phyloP scores from a whole-genome alignment of 2,329 filamentous ascomycete genomes.

The Alternaria solani region DNA sequence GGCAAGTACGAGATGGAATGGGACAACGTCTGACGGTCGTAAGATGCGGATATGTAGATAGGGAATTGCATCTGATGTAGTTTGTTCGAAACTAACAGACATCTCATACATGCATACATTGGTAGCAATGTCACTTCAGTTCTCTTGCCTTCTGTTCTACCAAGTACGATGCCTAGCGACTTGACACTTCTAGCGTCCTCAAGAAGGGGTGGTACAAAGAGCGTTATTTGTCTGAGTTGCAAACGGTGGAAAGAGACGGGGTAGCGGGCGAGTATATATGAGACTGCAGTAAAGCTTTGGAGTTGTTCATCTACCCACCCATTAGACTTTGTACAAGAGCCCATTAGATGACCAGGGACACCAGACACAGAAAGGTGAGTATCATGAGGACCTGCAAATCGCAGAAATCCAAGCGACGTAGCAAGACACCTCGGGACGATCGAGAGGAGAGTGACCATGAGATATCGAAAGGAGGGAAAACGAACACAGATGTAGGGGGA shows the following conservation, averaged over 20 bases:
- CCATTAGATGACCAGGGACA: no score
- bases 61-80: neutral
- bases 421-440: no score
- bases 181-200: neutral
- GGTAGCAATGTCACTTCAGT: neutral
- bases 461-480: no score
- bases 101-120: neutral
- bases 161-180: no score
- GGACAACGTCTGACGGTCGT: neutral
- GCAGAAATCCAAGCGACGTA: no score
- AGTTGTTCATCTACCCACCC: neutral
- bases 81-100: neutral
- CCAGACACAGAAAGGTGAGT: no score
- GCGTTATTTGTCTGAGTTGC: neutral
- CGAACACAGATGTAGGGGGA: no score
- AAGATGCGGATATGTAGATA: neutral
- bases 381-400: no score
- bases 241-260: neutral
- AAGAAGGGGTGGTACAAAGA: neutral
- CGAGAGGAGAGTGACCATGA: no score
- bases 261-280: neutral
- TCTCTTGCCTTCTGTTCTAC: neutral
- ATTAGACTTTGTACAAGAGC: no score
- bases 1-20: neutral
- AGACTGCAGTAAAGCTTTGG: fast-evolving